phyloP scores from a whole-genome alignment of 2,329 filamentous ascomycete species.

The Colletotrichum karsti region DNA sequence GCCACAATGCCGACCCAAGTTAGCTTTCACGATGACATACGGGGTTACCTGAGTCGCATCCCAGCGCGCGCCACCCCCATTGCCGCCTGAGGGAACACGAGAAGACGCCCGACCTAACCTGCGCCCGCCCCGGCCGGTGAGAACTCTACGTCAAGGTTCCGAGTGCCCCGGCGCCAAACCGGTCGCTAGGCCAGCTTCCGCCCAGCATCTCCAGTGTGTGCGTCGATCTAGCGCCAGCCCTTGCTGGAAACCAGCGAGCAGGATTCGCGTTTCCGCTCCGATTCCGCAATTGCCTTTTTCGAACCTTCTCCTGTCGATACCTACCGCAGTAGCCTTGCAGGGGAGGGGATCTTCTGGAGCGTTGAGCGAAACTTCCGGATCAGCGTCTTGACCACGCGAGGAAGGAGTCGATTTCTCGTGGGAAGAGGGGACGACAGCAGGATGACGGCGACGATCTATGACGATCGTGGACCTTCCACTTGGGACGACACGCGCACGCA shows the following conservation, averaged over 20 bases:
- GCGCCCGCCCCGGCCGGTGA: background rate
- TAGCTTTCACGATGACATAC: background rate
- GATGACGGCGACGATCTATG: constrained; percentile 18
- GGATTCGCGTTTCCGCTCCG: background rate
- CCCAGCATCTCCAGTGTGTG: too few relatives aligned
- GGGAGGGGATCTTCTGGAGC: constrained; percentile 1
- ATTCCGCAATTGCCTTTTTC: background rate
- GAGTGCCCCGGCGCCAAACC: constrained; percentile 13
- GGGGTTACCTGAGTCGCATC: background rate
- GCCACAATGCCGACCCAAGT: background rate
- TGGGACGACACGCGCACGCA: constrained; percentile 16
- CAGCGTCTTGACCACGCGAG: constrained; percentile 7
- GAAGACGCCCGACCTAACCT: background rate
- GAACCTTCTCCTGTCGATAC: background rate
- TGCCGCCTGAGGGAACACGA: background rate
- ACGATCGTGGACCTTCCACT: constrained; percentile 2
- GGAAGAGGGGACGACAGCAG: constrained; percentile 7
- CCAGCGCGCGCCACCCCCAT: background rate
- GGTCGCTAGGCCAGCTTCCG: too few relatives aligned
- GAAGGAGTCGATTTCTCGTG: constrained; percentile 3
- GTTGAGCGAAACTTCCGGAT: constrained; percentile 21
- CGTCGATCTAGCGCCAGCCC: background rate
- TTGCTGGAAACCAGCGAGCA: background rate
- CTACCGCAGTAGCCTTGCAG: background rate
- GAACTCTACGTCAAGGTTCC: background rate